Conservation (phyloP, 768 basidiomycete species). For the Lactarius hatsudake region DNA sequence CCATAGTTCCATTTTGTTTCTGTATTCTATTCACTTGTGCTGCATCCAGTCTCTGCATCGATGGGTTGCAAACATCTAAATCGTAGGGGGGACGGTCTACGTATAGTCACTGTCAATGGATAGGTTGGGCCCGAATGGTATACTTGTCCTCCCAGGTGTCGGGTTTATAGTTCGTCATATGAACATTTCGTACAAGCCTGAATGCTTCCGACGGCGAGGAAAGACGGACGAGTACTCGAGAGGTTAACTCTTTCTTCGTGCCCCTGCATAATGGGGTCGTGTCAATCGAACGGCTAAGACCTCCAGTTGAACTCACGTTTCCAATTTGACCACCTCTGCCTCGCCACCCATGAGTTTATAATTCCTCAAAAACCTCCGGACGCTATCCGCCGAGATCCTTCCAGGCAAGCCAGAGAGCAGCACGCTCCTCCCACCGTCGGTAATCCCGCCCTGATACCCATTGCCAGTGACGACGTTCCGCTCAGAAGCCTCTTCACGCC, state of each 20-base stretch:
- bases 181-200: slow-evolving; percentile 58
- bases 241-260: slow-evolving; percentile 39
- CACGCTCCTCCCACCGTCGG: slow-evolving; percentile 51
- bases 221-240: slow-evolving; percentile 56
- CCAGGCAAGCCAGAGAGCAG: slow-evolving; percentile 62
- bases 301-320: slow-evolving; percentile 41
- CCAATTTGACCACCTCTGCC: slow-evolving; percentile 49
- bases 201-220: slow-evolving; percentile 63
- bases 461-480: slow-evolving; percentile 39
- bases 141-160: slow-evolving; percentile 40
- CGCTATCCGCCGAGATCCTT: slow-evolving; percentile 35
- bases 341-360: slow-evolving; percentile 47
- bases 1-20: slow-evolving; percentile 15
- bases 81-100: slow-evolving; percentile 22
- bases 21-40: slow-evolving; percentile 24
- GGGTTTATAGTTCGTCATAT: slow-evolving; percentile 51
- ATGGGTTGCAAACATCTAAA: neutral
- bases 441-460: slow-evolving; percentile 53
- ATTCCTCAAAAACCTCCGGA: slow-evolving; percentile 43
- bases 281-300: slow-evolving; percentile 3
- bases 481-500: slow-evolving; percentile 40
- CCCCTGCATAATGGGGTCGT: neutral
- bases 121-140: slow-evolving; percentile 46
- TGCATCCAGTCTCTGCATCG: neutral
- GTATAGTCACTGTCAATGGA: slow-evolving; percentile 42